Percentiles rank a stretch among this genome's conserved stretches.
Conservation (phyloP, 257 asterid species). For the Agastache rugosa region DNA sequence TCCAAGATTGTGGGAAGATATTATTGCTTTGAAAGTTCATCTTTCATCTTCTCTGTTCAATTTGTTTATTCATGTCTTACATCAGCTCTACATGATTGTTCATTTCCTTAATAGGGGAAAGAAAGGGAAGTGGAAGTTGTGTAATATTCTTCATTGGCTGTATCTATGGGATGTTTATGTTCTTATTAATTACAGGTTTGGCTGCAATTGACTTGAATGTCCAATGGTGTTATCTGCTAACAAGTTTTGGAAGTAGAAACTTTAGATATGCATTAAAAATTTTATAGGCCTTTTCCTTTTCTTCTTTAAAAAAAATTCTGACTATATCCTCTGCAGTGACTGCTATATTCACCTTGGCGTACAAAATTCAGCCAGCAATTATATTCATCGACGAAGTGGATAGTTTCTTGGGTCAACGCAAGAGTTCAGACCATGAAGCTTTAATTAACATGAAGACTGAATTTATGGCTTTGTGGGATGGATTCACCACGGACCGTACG, state of each 20-base stretch:
- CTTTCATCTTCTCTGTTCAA: neutral
- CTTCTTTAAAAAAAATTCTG: neutral
- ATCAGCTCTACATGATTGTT: neutral
- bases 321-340: constrained; percentile 62
- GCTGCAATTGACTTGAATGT: neutral
- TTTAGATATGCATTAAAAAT: neutral
- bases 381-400: constrained; percentile 98
- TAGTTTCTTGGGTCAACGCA: constrained; percentile 95
- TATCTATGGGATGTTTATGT: neutral
- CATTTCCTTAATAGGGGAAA: neutral
- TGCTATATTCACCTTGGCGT: constrained; percentile 93
- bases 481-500: constrained; percentile 94
- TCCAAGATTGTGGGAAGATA: neutral
- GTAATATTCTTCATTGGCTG: neutral
- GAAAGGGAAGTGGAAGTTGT: neutral
- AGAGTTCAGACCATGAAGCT: constrained; percentile 83
- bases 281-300: neutral
- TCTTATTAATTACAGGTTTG: neutral
- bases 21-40: neutral
- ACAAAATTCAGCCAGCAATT: constrained; percentile 98
- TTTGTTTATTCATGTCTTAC: neutral
- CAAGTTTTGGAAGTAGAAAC: neutral
- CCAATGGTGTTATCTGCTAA: neutral
- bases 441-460: constrained; percentile 92
- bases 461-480: constrained; percentile 99